Evolutionary conservation across 2,329 filamentous ascomycete genomes (phyloP).

Genomic region (Fusarium anthophilum): DNA sequence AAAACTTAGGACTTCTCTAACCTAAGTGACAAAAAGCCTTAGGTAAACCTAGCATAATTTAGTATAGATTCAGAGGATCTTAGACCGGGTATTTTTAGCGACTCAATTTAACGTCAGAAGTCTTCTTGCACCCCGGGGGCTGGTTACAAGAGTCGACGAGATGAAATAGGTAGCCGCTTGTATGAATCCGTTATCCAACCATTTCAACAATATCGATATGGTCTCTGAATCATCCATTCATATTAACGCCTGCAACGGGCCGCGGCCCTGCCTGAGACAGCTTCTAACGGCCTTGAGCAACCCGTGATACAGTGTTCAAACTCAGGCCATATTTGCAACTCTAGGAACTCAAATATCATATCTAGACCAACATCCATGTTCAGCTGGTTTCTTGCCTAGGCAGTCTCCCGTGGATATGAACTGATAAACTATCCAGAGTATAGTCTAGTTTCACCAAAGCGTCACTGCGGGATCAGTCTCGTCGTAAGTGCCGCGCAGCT

Average conservation of each 20-base stretch:
- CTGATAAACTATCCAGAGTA: background rate
- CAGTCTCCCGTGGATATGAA: background rate
- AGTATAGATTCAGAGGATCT: too few relatives aligned
- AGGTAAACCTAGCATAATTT: too few relatives aligned
- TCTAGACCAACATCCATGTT: background rate
- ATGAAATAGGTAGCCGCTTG: background rate
- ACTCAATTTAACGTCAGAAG: too few relatives aligned
- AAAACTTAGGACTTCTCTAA: too few relatives aligned
- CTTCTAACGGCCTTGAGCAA: background rate
- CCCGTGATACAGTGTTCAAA: background rate
- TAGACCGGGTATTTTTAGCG: too few relatives aligned
- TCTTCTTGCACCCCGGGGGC: too few relatives aligned
- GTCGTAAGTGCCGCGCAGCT: conserved; percentile 18
- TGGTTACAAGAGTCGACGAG: background rate
- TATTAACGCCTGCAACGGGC: conserved; percentile 18
- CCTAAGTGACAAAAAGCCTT: too few relatives aligned
- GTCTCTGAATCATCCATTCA: background rate
- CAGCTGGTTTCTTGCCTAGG: background rate
- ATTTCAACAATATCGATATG: background rate
- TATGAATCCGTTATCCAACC: conserved; percentile 3
- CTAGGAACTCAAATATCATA: background rate
- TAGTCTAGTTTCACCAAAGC: background rate
- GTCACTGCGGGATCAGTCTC: conserved; percentile 12
- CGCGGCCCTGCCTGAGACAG: conserved; percentile 14
- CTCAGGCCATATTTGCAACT: background rate